Percentiles rank a stretch among this genome's conserved stretches.
These are phyloP conservation scores for Colletotrichum limetticola DNA, from an alignment of 2,329 filamentous ascomycete genomes.

Conservation along the genomic window DNA sequence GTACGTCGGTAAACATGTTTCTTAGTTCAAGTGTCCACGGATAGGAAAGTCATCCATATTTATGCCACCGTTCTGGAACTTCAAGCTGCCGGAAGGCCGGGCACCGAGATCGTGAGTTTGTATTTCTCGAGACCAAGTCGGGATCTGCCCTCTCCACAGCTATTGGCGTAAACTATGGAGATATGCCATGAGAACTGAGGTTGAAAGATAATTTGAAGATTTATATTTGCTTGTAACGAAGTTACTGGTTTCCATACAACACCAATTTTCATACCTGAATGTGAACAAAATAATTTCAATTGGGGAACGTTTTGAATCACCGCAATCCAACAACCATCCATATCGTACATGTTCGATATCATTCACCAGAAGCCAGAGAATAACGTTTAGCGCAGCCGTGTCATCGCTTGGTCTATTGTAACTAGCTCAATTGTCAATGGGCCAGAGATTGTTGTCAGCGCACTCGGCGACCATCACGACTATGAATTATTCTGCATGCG, in stretches of 20 bases:
- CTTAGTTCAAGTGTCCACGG: too few relatives aligned
- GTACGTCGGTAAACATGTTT: too few relatives aligned
- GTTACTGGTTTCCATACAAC: neutral
- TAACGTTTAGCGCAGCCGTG: neutral
- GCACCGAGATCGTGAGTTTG: too few relatives aligned
- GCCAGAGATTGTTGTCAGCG: neutral
- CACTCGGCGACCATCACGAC: neutral
- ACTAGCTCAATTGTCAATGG: neutral
- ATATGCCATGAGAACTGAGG: too few relatives aligned
- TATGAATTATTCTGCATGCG: slow-evolving; percentile 64
- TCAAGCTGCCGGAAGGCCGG: too few relatives aligned
- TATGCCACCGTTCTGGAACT: too few relatives aligned
- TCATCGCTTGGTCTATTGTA: neutral
- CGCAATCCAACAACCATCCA: too few relatives aligned
- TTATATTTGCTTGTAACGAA: too few relatives aligned
- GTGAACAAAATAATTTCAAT: neutral
- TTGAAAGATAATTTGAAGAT: too few relatives aligned
- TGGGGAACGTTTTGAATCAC: neutral
- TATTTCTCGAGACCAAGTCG: too few relatives aligned
- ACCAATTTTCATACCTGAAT: neutral
- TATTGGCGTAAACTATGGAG: neutral
- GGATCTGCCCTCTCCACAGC: neutral
- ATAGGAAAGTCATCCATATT: too few relatives aligned
- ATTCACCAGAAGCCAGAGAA: neutral
- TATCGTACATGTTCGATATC: neutral